These are phyloP conservation scores for Phytophthora niederhauseri DNA, from an alignment of 352 stramenopile genomes.

Conservation along the genomic window DNA sequence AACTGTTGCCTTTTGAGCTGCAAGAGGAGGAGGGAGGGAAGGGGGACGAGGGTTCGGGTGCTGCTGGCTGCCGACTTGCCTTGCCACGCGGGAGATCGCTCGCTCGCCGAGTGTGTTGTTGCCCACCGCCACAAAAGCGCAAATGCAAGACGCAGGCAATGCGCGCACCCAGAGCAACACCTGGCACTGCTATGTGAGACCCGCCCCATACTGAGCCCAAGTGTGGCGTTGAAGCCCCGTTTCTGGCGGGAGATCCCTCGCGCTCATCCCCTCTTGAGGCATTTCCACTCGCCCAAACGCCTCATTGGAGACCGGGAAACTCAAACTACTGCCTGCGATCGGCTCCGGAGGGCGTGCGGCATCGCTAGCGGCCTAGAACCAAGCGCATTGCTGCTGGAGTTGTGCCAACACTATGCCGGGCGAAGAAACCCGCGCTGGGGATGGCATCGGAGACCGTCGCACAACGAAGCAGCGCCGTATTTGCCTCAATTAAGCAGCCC, in stretches of 20 bases:
- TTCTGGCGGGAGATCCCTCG: slow-evolving; percentile 30
- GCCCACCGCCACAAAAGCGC: slow-evolving; percentile 19
- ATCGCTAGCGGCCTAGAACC: neutral
- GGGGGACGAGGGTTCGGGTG: neutral
- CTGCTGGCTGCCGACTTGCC: neutral
- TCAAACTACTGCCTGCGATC: neutral
- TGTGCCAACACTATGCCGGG: neutral
- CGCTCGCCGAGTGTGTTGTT: slow-evolving; percentile 15
- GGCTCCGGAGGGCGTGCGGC: neutral
- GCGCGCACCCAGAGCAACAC: slow-evolving; percentile 19
- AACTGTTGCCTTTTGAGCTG: neutral
- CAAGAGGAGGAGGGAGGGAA: slow-evolving; percentile 6
- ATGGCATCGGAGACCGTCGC: slow-evolving; percentile 10
- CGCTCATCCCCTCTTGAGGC: slow-evolving; percentile 21
- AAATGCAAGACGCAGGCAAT: slow-evolving; percentile 45
- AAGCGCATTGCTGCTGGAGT: neutral
- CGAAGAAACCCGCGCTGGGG: neutral
- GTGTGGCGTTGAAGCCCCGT: slow-evolving; percentile 24
- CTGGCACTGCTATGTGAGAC: slow-evolving; percentile 30
- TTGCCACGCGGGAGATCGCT: neutral
- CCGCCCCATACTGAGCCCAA: slow-evolving; percentile 24
- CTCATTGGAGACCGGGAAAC: neutral
- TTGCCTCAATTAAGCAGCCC: slow-evolving; percentile 12
- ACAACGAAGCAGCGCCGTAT: slow-evolving; percentile 17
- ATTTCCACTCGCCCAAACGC: neutral